Evolutionary conservation across 345 rosid species (phyloP), one percentile per base, ranked within the genome.

Genomic region (Sisymbrium irio): DNA sequence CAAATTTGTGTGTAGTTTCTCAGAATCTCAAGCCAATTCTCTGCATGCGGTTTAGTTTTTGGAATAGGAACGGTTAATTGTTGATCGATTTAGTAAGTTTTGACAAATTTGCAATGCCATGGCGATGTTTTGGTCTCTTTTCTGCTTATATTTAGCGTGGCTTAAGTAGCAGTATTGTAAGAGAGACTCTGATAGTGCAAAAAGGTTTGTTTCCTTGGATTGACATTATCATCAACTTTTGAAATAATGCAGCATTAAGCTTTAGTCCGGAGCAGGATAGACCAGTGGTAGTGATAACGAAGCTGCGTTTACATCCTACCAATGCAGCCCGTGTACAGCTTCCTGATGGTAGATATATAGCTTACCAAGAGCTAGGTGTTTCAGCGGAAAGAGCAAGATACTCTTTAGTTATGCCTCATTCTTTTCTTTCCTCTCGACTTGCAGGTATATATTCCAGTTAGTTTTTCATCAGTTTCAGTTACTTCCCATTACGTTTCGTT

Each of bases 301-400:
- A 81, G 78, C 77, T 91, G 82, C 81, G 83, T 14, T 20, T 80
- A 63, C 94, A 93, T 83, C 94, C 90, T 77, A 82, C 94, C 7
- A 46, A 69, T 64, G 98, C 95, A 25, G 71, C 65, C 19, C 85
- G 85, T 17, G 65, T 91, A 55, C 77, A 74, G 77, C 96, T 93
- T 81, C 97, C 97, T 4, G 97, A 93, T 83, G 98, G 96, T 45
- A 85, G 98, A 81, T 80, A 78, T 57, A 65, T 89, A 66, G 98
- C 97, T 78, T 93, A 89, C 84, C 77, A 62, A 7, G 96, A 86
- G 61, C 69, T 55, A 5, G 98, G 98, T 66, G 95, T 93, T 78
- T 68, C 90, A 6, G 89, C 89, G 9, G 79, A 83, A 42, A 87
- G 82, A 79, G 94, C 97, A 32, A 83, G 97, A 79, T 82, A 79